Evolutionary conservation across 306 rosid species (phyloP), one percentile per base, ranked within the genome.

Genomic region (Hippophae rhamnoides): DNA sequence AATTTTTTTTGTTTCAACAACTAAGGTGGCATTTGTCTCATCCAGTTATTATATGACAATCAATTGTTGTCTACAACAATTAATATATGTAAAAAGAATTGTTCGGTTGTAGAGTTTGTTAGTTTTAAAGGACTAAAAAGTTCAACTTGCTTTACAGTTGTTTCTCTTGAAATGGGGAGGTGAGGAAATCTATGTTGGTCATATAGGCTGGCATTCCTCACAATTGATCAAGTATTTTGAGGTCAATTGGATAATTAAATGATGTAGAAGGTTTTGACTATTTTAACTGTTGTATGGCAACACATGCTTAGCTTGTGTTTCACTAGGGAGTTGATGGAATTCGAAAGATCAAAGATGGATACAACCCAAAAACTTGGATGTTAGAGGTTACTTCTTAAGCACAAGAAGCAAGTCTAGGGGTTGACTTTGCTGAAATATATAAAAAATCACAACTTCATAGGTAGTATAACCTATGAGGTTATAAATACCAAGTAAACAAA

Each of bases 351-450:
- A 84, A 64, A 55, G 78, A 76, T 57, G 82, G 88, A 9, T 71
- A 81, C 65, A 87, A 87, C 65, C 95, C 85, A 64, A 89, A 92
- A 13, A 78, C 92, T n/a, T 87, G 95, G 95, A 83, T 82, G 88
- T 68, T 87, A 74, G 93, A 82, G 70, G 77, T 76, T 68, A 78
- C 93, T 58, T 78, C 92, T 60, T 72, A 72, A 64, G 80, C 76
- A 60, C 81, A 79, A 72, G 93, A 87, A 80, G 70, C 51, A 54
- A 54, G 66, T 44, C 68, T 76, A 41, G 85, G 83, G 74, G 67
- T 84, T 48, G 76, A 80, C 59, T 84, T 84, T 12, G 46, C 79
- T 2, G 75, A 79, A n/a, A 31, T 80, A 54, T 87, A 87, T 74
- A 80, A 62, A 68, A 70, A 72, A 64, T 87, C 89, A 0, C 79